phyloP scores from a whole-genome alignment of 306 rosid species.

The Vicia sativa region DNA sequence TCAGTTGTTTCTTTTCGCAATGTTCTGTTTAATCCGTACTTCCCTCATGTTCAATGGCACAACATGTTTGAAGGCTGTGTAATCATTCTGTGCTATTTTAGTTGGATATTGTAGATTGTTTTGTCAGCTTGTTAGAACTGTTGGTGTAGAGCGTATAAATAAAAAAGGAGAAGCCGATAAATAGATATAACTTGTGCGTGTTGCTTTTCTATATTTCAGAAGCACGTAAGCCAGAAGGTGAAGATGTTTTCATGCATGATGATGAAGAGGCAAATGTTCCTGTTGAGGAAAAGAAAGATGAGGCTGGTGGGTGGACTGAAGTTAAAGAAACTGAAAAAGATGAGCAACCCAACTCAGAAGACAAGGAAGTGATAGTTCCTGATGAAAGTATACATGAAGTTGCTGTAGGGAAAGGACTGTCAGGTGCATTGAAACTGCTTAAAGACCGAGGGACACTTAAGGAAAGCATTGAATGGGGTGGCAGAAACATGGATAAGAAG shows the following conservation, averaged over 20 bases:
- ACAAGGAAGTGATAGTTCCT: conserved; percentile 61
- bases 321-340: conserved; percentile 63
- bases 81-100: conserved; percentile 11
- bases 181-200: conserved; percentile 21
- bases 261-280: conserved; percentile 62
- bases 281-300: conserved; percentile 54
- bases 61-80: conserved; percentile 22
- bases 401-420: conserved; percentile 86
- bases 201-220: conserved; percentile 57
- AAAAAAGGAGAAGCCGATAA: conserved; percentile 18
- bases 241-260: conserved; percentile 87
- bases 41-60: conserved; percentile 3
- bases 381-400: conserved; percentile 93
- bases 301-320: conserved; percentile 89
- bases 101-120: conserved; percentile 28
- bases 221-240: conserved; percentile 78
- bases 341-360: conserved; percentile 56
- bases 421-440: conserved; percentile 83
- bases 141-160: conserved; percentile 3
- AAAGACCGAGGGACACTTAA: conserved; percentile 92
- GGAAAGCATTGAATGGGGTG: conserved; percentile 95
- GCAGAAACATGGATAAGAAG: conserved; percentile 99
- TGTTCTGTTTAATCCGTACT: conserved; percentile 11
- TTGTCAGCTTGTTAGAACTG: conserved; percentile 21
- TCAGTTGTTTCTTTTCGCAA: conserved; percentile 26